Conservation (phyloP, 257 asterid species). For the Solanum lignicaule region DNA sequence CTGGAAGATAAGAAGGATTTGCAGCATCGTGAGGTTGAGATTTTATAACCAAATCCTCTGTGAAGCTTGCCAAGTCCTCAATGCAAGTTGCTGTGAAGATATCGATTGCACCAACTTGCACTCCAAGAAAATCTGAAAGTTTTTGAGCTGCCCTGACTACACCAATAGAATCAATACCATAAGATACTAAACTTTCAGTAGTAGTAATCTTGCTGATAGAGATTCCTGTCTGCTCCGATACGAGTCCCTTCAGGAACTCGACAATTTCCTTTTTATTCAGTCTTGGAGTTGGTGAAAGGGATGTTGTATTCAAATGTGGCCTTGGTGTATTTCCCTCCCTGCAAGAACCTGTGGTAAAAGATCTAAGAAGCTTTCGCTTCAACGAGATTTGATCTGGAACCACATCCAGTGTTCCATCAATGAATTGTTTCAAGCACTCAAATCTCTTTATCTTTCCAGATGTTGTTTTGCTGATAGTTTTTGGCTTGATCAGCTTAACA, state of each 20-base stretch:
- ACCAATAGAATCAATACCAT: conserved; percentile 91
- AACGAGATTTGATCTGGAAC: conserved; percentile 35
- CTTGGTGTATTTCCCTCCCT: conserved; percentile 69
- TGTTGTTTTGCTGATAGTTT: conserved; percentile 73
- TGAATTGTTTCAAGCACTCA: conserved; percentile 69
- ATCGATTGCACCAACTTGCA: conserved; percentile 81
- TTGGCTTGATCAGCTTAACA: conserved; percentile 55
- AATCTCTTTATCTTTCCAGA: conserved; percentile 74
- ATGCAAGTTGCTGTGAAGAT: conserved; percentile 81
- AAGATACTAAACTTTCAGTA: conserved; percentile 47
- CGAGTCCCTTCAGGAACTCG: conserved; percentile 45
- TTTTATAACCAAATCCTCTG: conserved; percentile 44
- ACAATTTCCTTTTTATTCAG: conserved; percentile 33
- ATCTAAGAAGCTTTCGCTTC: conserved; percentile 40
- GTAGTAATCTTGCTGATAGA: conserved; percentile 46
- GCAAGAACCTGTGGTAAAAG: conserved; percentile 72
- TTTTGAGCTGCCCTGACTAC: conserved; percentile 91
- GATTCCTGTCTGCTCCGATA: conserved; percentile 63
- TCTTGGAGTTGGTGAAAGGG: conserved; percentile 17
- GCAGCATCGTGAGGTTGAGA: conserved; percentile 30
- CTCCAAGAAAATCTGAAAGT: conserved; percentile 74
- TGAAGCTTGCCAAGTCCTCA: conserved; percentile 64
- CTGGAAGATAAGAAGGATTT: conserved; percentile 13
- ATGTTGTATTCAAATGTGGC: conserved; percentile 14
- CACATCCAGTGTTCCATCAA: conserved; percentile 50